phyloP scores from a whole-genome alignment of 1,284 basidiomycete species.

The Vanrija sp. region DNA sequence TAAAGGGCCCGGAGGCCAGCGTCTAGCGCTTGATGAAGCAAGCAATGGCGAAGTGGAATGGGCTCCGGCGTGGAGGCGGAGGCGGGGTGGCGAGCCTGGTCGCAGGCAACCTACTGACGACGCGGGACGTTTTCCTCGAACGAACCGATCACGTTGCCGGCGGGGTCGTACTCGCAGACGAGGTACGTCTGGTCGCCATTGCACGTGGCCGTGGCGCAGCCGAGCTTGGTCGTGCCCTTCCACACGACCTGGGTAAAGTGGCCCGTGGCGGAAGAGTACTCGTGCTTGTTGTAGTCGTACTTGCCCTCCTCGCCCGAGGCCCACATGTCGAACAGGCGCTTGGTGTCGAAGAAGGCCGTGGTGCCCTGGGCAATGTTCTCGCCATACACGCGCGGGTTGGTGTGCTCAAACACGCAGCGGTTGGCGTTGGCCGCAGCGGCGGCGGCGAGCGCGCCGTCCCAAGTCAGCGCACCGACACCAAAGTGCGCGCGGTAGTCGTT shows the following conservation, averaged over 20 bases:
- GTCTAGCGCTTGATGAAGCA: too few species aligned
- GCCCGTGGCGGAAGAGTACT: constrained; percentile 17
- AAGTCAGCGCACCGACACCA: constrained; percentile 22
- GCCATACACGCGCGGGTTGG: constrained; percentile 34
- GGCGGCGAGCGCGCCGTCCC: constrained; percentile 19
- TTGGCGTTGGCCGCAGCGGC: constrained; percentile 19
- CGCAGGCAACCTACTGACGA: too few species aligned
- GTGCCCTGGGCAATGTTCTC: constrained; percentile 67
- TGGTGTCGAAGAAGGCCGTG: constrained; percentile 55
- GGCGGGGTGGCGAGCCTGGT: too few species aligned
- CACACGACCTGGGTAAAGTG: constrained; percentile 47
- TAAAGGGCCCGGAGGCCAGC: too few species aligned
- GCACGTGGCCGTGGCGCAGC: constrained; percentile 32
- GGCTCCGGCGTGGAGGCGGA: too few species aligned
- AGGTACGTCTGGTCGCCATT: constrained; percentile 14
- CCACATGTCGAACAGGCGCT: constrained; percentile 1
- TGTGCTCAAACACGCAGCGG: constrained; percentile 23
- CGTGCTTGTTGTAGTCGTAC: constrained; percentile 28
- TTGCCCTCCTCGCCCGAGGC: constrained; percentile 24
- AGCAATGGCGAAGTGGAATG: too few species aligned
- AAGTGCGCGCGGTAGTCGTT: too few species aligned
- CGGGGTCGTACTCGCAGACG: constrained; percentile 27
- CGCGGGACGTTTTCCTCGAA: too few species aligned
- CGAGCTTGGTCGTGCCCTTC: constrained; percentile 39
- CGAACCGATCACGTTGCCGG: constrained; percentile 22